Evolutionary conservation across 1,284 basidiomycete species (phyloP), one percentile per base, ranked within the genome.

Genomic region (Rhodotorula sp.): DNA sequence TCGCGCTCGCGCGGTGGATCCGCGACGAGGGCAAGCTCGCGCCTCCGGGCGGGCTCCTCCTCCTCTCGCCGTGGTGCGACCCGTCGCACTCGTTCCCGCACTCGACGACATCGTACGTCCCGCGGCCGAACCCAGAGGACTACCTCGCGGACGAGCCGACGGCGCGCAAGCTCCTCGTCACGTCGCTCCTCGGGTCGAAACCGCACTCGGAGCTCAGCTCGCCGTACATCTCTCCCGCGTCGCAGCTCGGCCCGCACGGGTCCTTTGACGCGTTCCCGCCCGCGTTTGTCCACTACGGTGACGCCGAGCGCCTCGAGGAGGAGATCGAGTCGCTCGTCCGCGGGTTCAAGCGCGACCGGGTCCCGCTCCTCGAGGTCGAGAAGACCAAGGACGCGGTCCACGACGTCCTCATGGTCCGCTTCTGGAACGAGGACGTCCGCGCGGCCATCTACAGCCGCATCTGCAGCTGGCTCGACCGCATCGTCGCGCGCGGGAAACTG

Each of bases 1-100:
- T 82, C 15, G 81, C 82, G 0, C 74, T 82, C 51, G 80, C 79
- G 55, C 76, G 81, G 0, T 82, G 81, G 65, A 67, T 82, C 48
- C 76, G 81, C 7, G 81, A 82, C 66, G 78, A 79, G 59, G 63
- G 70, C 17, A 64, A 78, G 44, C 36, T 68, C 12, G 68, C 62
- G 19, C 36, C 51, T 50, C 63, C 70, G 0, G 74, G 70, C 13
- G 76, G 74, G 0, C 54, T 77, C 10, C n/a, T 76, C 46, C 59
- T 77, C 19, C 70, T 77, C 41, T 67, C 65, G 21, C 72, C 72
- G 5, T 73, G 72, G 72, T 73, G 72, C 56, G 72, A 73, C 48
- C 67, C 72, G 34, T 70, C 69, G 46, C 68, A 69, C 59, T 70
- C 60, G 3, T 76, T 70, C 74, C 69, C 71, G 5, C 39, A 73